Percentiles rank a stretch among this genome's conserved stretches.
Conservation (phyloP, 164 flowering plant genomes). For the Akebia trifoliata region DNA sequence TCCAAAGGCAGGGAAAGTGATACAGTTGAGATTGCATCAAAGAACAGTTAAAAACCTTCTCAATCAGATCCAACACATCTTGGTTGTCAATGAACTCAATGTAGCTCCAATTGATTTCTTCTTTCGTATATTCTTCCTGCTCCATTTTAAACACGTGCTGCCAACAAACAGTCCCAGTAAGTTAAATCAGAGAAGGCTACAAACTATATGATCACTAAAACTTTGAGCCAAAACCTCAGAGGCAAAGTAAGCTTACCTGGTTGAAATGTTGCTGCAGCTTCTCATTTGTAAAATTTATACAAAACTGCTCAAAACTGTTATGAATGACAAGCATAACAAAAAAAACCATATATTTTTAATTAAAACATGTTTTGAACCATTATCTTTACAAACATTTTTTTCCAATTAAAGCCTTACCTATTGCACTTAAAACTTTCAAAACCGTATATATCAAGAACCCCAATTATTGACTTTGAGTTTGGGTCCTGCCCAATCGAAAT, state of each 20-base stretch:
- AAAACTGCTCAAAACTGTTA: conserved; percentile 96
- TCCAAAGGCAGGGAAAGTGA: neutral
- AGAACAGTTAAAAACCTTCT: conserved; percentile 50
- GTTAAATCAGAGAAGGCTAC: conserved; percentile 3
- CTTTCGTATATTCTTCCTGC: conserved; percentile 96
- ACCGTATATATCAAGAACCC: conserved; percentile 99
- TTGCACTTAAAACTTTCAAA: conserved; percentile 96
- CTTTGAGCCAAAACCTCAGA: neutral
- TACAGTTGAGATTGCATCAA: neutral
- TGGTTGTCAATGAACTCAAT: conserved; percentile 97
- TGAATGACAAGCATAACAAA: conserved; percentile 11
- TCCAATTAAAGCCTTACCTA: conserved; percentile 42
- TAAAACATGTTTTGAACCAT: neutral
- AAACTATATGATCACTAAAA: neutral
- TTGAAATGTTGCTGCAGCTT: conserved; percentile 97
- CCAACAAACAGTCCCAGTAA: conserved; percentile 14
- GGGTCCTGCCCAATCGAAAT: conserved; percentile 96
- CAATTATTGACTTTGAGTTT: conserved; percentile 78
- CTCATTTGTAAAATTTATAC: conserved; percentile 96
- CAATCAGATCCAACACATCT: conserved; percentile 92
- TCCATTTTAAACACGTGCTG: conserved; percentile 99
- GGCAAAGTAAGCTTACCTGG: conserved; percentile 49
- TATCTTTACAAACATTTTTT: neutral
- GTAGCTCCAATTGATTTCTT: conserved; percentile 96
- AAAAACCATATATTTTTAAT: neutral